Evolutionary conservation across 306 rosid genomes (phyloP).

Genomic region (Pyrus communis): DNA sequence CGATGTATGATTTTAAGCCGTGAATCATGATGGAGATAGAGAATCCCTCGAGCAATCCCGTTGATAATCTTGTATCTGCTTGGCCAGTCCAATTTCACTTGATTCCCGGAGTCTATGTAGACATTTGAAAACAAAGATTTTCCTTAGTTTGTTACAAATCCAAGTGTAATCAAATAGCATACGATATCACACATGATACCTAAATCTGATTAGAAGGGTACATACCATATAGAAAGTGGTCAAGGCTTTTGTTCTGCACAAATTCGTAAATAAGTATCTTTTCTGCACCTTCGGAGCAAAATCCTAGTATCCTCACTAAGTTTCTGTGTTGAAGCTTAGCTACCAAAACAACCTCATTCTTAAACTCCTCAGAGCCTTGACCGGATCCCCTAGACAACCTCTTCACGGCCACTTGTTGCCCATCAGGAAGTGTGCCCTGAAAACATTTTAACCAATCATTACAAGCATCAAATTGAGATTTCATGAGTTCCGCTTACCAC

Average conservation of each 20-base stretch:
- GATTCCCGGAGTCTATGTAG: neutral
- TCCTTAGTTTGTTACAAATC: neutral
- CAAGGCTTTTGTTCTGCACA: conserved; percentile 31
- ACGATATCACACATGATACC: neutral
- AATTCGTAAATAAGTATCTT: conserved; percentile 22
- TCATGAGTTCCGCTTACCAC: neutral
- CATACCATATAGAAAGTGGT: conserved; percentile 23
- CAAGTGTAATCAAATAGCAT: neutral
- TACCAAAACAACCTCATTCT: conserved; percentile 18
- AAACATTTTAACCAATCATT: neutral
- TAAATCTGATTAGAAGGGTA: neutral
- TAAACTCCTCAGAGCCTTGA: conserved; percentile 9
- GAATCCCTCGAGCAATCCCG: conserved; percentile 22
- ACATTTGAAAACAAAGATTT: neutral
- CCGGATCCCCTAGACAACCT: conserved; percentile 5
- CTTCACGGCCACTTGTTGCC: conserved; percentile 21
- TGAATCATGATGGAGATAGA: conserved; percentile 33
- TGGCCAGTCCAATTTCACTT: conserved; percentile 17
- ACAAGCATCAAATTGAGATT: neutral
- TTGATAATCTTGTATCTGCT: conserved; percentile 20
- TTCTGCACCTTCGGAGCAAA: conserved; percentile 16
- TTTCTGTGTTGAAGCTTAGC: conserved; percentile 25
- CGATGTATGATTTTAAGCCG: conserved; percentile 29
- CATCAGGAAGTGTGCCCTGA: conserved; percentile 21
- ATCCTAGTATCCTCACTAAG: conserved; percentile 14